Base-by-base conservation (phyloP, 2,329 filamentous ascomycete genomes). In the Apiospora aurea region DNA sequence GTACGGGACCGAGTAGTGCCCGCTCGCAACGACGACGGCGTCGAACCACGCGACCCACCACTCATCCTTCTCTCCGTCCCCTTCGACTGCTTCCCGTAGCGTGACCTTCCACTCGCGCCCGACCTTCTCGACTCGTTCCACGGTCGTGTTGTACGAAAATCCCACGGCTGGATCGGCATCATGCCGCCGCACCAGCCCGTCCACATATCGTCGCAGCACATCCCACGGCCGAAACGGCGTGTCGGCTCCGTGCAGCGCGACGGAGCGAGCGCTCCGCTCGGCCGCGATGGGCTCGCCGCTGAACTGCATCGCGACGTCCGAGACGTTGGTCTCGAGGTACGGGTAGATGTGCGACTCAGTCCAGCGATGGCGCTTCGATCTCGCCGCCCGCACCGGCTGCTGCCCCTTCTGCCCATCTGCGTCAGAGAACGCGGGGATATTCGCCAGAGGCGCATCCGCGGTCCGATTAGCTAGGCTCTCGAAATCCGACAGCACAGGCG, bases 281-380 rank as follows among this genome's bases (percentile, higher is more conserved):
- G 78, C 77, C 0, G 88, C 85, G 18, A 91, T 88, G 0, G 84
- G 82, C 70, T 91, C 89, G 73, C 89, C 84, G 0, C 85, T 87
- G 78, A 88, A 93, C 21, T 86, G 83, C 91, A 93, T 93, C 0
- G 88, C 83, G 1, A 85, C 76, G 7, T 83, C 82, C 73, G 88
- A 86, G 61, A 93, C 87, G 74, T 93, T 93, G 2, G 90, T 92
- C 77, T 92, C 89, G n/a, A 92, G 81, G 26, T 87, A 86, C 0
- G 89, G 88, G 74, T 92, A 92, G 24, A 92, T 84, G 0, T 88
- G 87, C 0, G 89, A 89, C 72, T 91, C 89, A 16, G 83, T 80
- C 75, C 87, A 90, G 2, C 89, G 86, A 24, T 85, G 83, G 71
- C 84, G 83, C 1, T 77, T 72, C 16, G 81, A 78, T 53, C 82